Base-by-base conservation (phyloP, 2,329 filamentous ascomycete species). In the Sporothrix variecibatus region DNA sequence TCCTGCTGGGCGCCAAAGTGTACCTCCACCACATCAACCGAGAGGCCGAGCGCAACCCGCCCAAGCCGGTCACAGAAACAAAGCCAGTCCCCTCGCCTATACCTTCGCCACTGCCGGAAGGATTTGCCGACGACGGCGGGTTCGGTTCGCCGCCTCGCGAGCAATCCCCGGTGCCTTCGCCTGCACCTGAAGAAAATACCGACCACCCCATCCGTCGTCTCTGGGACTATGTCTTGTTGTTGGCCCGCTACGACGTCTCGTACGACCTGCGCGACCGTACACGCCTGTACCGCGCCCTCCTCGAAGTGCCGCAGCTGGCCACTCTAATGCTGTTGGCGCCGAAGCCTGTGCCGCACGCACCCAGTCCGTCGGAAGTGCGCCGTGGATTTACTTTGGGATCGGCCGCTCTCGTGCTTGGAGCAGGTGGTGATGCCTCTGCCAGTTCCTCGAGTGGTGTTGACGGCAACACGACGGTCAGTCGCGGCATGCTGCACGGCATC, bases 181-280 rank as follows among this genome's bases (percentile, higher is more conserved):
- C 62, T 12, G 38, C 40, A 8, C 62, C 38, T 11, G 62, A 67
- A 23, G 62, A 67, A 38, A 8, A 40, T 2, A 86, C 85, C 43
- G 84, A 87, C 5, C 91, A 97, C 78, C 89, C 92, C 0, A 91
- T 97, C 71, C 89, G 90, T 40, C 87, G 91, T 2, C 85, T 99
- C 1, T 99, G 94, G 91, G 89, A 92, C 40, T 97, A 99, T 79
- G 89, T 93, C 28, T 86, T 97, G 38, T 88, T 95, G 0, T 89
- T 99, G 0, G 93, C 93, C 43, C 91, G 96, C 75, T 99, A 98
- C 82, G 96, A 98, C 79, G 94, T 92, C 0, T 98, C 95, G 0
- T 99, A 97, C 82, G 95, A 98, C 80, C 89, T 99, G 2, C 94
- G 96, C 76, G 96, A 98, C 81, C 92, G 96, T 31, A 91, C 95